These are phyloP conservation scores for Ogataea chonburiensis DNA, from an alignment of 805 yeast genomes.

Conservation along the genomic window DNA sequence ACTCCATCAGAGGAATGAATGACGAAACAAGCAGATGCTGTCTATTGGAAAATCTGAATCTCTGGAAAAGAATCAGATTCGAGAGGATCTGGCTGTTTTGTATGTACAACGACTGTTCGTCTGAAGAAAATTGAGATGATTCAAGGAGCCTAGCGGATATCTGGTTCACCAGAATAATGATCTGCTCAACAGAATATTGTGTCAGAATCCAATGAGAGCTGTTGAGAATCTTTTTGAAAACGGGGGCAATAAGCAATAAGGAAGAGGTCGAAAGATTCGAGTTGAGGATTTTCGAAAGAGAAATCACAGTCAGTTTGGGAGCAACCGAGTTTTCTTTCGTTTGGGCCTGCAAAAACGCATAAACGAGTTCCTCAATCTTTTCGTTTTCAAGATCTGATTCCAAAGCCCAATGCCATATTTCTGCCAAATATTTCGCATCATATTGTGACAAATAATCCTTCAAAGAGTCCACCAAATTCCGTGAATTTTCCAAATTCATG, in stretches of 20 bases:
- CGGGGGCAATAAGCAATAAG: background rate
- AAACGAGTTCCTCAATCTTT: slow-evolving; percentile 4
- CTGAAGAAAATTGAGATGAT: slow-evolving; percentile 14
- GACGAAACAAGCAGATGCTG: slow-evolving; percentile 61
- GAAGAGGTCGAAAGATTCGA: background rate
- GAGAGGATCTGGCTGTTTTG: slow-evolving; percentile 52
- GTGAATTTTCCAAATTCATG: slow-evolving; percentile 16
- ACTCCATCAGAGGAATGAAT: slow-evolving; percentile 50
- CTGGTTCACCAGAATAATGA: slow-evolving; percentile 25
- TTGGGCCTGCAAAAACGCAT: slow-evolving; percentile 8
- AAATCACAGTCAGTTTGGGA: slow-evolving; percentile 29
- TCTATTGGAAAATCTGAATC: slow-evolving; percentile 68
- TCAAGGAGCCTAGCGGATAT: slow-evolving; percentile 13
- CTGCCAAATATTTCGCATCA: slow-evolving; percentile 2
- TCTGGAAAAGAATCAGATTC: slow-evolving; percentile 60
- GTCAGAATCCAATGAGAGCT: slow-evolving; percentile 56
- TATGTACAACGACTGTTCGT: slow-evolving; percentile 32
- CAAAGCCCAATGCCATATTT: slow-evolving; percentile 16
- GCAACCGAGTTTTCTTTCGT: slow-evolving; percentile 3
- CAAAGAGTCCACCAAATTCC: slow-evolving; percentile 4
- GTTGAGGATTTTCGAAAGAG: slow-evolving; percentile 32
- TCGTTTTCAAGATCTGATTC: slow-evolving; percentile 1
- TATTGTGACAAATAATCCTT: slow-evolving; percentile 11
- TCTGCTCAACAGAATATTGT: slow-evolving; percentile 64
- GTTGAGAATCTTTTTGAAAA: slow-evolving; percentile 43